Evolutionary conservation across 306 rosid species (phyloP), one percentile per base, ranked within the genome.

Genomic region (Boehmeria nivea): DNA sequence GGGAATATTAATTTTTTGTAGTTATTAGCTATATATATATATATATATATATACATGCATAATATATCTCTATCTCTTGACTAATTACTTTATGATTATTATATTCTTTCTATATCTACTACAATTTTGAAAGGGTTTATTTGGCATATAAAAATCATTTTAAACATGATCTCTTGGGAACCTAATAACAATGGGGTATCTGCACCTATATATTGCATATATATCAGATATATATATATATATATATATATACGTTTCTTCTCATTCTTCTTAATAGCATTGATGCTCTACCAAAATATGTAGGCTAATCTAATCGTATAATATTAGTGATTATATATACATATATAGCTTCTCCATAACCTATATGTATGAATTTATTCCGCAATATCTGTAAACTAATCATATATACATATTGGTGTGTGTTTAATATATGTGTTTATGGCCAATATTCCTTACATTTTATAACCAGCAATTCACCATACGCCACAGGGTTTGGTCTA

Each of bases 351-450:
- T 61, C 61, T 20, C 36, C 61, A 61, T 69, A 50, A 26, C 65
- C 54, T 33, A 46, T n/a, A 18, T 43, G 39, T 46, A 57, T 45
- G 58, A 57, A 69, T 54, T 53, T 69, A 78, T 73, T 70, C 77
- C 15, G 36, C 40, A 70, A 51, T 38, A 55, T 55, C 43, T 55
- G 20, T 55, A 12, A n/a, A 50, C 34, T 12, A 50, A 50, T 50
- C 18, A 7, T 14, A 24, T 2, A 50, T 12, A 49, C 33, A 24
- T 23, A 24, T 14, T 11, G 11, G 11, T 46, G 12, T 3, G 15
- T 17, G n/a, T 46, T 16, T 46, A n/a, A 18, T 22, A 9, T 10
- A 19, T 6, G 4, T 21, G 24, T 46, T 18, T 18, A 46, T 18
- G 14, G 1, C 24, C 43, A 54, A 58, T 51, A 56, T 72, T 72